Evolutionary conservation across 2,329 filamentous ascomycete genomes (phyloP).

Genomic region (Fusarium incarnatum): DNA sequence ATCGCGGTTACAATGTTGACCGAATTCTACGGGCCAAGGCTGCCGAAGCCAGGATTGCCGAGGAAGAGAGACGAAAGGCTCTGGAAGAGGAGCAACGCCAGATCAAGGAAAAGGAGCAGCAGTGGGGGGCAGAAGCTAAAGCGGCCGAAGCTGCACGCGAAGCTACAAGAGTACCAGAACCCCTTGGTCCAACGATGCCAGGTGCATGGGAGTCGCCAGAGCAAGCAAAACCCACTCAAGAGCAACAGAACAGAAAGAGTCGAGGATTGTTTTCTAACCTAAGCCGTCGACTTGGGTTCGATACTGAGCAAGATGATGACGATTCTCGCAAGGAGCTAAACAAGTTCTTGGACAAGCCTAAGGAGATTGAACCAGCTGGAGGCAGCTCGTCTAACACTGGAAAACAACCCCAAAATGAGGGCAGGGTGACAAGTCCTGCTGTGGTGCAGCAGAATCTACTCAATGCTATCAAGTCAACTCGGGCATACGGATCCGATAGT

Average conservation of each 20-base stretch:
- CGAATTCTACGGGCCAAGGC: slow-evolving; percentile 90
- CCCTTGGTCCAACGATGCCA: slow-evolving; percentile 69
- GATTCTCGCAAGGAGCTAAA: slow-evolving; percentile 56
- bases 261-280: slow-evolving; percentile 76
- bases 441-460: slow-evolving; percentile 77
- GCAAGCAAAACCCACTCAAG: slow-evolving; percentile 50
- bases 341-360: slow-evolving; percentile 57
- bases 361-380: slow-evolving; percentile 35
- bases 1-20: slow-evolving; percentile 95
- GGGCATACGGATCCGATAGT: slow-evolving; percentile 77
- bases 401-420: slow-evolving; percentile 54
- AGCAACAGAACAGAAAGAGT: slow-evolving; percentile 55
- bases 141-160: slow-evolving; percentile 55
- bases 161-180: slow-evolving; percentile 56
- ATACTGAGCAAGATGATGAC: slow-evolving; percentile 60
- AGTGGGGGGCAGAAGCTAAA: slow-evolving; percentile 55
- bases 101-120: slow-evolving; percentile 67
- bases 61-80: slow-evolving; percentile 81
- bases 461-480: slow-evolving; percentile 81
- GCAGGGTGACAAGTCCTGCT: slow-evolving; percentile 69
- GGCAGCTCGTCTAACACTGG: slow-evolving; percentile 27
- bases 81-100: slow-evolving; percentile 77
- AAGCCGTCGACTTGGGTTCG: slow-evolving; percentile 75
- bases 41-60: slow-evolving; percentile 86
- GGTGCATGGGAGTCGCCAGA: slow-evolving; percentile 80